A percentile compares a stretch with the other conserved stretches of the same genome.
These are phyloP conservation scores for Lasiodiplodia sp. DNA, from an alignment of 2,329 filamentous ascomycete species.

Conservation along the genomic window DNA sequence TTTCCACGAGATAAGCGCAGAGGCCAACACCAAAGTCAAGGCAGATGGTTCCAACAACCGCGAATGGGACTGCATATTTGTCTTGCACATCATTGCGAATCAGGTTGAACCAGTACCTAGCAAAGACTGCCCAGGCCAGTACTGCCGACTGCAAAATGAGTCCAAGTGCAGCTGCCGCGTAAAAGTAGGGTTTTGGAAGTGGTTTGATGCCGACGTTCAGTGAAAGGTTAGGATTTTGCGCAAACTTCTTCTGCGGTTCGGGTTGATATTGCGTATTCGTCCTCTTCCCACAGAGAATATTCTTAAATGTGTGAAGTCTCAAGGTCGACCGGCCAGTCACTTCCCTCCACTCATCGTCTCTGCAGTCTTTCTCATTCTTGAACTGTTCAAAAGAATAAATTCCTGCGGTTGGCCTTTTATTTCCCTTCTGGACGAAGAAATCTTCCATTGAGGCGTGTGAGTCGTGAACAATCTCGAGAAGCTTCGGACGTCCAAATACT, in stretches of 20 bases:
- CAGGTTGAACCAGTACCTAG: constrained; percentile 29
- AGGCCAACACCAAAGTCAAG: constrained; percentile 40
- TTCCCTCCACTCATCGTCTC: neutral
- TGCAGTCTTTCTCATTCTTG: neutral
- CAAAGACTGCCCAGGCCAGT: constrained; percentile 23
- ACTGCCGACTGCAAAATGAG: constrained; percentile 28
- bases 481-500: constrained; percentile 30
- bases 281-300: neutral
- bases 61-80: constrained; percentile 42
- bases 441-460: constrained; percentile 29
- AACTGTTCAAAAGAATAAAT: neutral
- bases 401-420: constrained; percentile 37
- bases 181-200: neutral
- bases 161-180: constrained; percentile 33
- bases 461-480: constrained; percentile 37
- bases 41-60: constrained; percentile 42
- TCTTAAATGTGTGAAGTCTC: neutral
- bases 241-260: neutral
- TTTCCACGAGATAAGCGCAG: constrained; percentile 46
- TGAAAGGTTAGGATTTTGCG: constrained; percentile 35
- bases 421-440: constrained; percentile 33
- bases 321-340: too few species aligned
- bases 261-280: neutral
- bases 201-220: constrained; percentile 36
- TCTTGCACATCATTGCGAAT: neutral